Evolutionary conservation across 257 asterid genomes (phyloP).

Genomic region (Solanum medicagineum): DNA sequence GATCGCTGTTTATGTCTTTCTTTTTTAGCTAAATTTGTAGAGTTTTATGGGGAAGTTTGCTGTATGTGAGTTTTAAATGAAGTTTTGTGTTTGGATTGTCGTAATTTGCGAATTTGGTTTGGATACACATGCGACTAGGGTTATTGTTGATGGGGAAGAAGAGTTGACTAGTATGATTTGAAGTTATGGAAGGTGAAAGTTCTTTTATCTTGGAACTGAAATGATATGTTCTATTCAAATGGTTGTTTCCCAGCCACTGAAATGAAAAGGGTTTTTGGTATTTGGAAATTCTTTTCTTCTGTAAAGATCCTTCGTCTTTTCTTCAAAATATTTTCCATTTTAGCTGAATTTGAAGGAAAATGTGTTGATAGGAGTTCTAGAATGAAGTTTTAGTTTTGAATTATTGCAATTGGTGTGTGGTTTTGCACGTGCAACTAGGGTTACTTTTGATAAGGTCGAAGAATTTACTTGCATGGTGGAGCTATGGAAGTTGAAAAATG

Average conservation of each 20-base stretch:
- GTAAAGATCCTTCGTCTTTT: neutral
- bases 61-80: neutral
- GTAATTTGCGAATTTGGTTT: neutral
- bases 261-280: neutral
- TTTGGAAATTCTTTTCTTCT: neutral
- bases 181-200: neutral
- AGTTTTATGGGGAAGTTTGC: neutral
- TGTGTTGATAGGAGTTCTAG: neutral
- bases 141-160: neutral
- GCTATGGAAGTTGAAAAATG: neutral
- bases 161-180: neutral
- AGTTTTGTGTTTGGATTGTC: neutral
- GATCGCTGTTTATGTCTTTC: neutral
- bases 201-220: neutral
- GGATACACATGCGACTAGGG: neutral
- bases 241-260: neutral
- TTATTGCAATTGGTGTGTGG: neutral
- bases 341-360: neutral
- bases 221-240: no score
- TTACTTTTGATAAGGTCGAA: neutral
- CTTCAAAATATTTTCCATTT: neutral
- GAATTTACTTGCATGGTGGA: neutral
- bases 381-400: neutral
- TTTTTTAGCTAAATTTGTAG: neutral
- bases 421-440: neutral